Evolutionary conservation across 495 filamentous ascomycete species (phyloP).

Genomic region (Venustampulla echinocandica): DNA sequence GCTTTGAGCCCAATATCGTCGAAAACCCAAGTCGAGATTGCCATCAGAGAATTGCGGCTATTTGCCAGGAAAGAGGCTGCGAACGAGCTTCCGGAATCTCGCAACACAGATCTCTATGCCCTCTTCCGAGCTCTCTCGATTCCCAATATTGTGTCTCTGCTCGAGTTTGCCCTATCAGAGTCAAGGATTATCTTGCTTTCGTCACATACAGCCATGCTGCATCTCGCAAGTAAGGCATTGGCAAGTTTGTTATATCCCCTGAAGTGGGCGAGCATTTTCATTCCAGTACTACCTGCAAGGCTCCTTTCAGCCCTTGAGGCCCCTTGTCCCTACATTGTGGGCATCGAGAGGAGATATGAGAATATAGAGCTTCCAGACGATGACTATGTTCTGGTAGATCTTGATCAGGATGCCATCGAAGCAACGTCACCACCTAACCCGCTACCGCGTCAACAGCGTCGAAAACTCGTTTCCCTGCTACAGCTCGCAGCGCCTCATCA

Average conservation of each 20-base stretch:
- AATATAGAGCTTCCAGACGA: constrained; percentile 89
- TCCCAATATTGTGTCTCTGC: constrained; percentile 81
- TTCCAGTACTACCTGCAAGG: constrained; percentile 81
- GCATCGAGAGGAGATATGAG: constrained; percentile 89
- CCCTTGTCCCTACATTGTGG: constrained; percentile 94
- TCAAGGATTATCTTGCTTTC: constrained; percentile 94
- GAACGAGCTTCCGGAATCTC: constrained; percentile 89
- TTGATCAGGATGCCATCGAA: constrained; percentile 84
- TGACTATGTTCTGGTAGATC: constrained; percentile 89
- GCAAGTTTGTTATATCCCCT: constrained; percentile 81
- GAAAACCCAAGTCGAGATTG: constrained; percentile 90
- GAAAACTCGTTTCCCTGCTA: constrained; percentile 80
- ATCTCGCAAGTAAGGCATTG: constrained; percentile 78
- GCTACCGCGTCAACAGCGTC: constrained; percentile 79
- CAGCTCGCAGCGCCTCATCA: constrained; percentile 88
- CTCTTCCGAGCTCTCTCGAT: constrained; percentile 83
- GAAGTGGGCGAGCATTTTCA: constrained; percentile 87
- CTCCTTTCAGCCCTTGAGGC: constrained; percentile 86
- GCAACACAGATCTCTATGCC: constrained; percentile 88
- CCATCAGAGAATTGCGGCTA: constrained; percentile 79
- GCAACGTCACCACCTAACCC: constrained; percentile 62
- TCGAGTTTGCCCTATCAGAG: constrained; percentile 90
- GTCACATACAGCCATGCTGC: constrained; percentile 92
- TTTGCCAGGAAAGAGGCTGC: constrained; percentile 88
- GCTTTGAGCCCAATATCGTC: constrained; percentile 85